A percentile compares a stretch with the other conserved stretches of the same genome.
phyloP scores from a whole-genome alignment of 164 flowering plant species.

The Tetracentron sinense region DNA sequence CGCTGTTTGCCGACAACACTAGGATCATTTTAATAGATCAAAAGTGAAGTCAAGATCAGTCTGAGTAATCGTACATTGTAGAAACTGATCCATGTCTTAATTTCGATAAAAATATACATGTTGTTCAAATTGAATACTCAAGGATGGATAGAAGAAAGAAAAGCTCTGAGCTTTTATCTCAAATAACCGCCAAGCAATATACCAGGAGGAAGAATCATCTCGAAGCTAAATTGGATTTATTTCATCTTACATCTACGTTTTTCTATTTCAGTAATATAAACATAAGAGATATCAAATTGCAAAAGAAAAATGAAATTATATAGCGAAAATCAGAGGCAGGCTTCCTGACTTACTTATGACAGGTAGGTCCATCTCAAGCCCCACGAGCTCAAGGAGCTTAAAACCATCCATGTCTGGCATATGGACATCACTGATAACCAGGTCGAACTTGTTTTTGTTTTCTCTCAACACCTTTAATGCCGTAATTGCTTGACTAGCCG shows the following conservation, averaged over 20 bases:
- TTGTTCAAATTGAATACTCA: not conserved
- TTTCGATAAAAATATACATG: not conserved
- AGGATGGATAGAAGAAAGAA: not conserved
- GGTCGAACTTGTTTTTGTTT: constrained; percentile 55
- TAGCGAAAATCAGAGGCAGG: not conserved
- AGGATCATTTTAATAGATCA: not conserved
- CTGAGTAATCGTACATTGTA: not conserved
- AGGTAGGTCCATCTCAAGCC: constrained; percentile 95
- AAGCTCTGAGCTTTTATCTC: not conserved
- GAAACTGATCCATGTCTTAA: not conserved
- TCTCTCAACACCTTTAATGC: constrained; percentile 82
- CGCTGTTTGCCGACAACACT: not conserved
- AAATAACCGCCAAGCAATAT: not conserved
- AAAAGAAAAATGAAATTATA: not conserved
- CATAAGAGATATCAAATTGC: not conserved
- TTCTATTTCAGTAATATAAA: not conserved
- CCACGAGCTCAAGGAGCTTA: constrained; percentile 82
- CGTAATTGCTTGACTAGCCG: constrained; percentile 48
- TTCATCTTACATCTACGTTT: not conserved
- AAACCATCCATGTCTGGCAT: constrained; percentile 99
- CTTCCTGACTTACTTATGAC: constrained; percentile 67
- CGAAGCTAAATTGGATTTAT: not conserved
- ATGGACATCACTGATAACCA: constrained; percentile 80
- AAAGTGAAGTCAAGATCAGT: not conserved
- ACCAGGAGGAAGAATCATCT: not conserved